phyloP scores from a whole-genome alignment of 306 rosid species.

The Dryas alaskensis region DNA sequence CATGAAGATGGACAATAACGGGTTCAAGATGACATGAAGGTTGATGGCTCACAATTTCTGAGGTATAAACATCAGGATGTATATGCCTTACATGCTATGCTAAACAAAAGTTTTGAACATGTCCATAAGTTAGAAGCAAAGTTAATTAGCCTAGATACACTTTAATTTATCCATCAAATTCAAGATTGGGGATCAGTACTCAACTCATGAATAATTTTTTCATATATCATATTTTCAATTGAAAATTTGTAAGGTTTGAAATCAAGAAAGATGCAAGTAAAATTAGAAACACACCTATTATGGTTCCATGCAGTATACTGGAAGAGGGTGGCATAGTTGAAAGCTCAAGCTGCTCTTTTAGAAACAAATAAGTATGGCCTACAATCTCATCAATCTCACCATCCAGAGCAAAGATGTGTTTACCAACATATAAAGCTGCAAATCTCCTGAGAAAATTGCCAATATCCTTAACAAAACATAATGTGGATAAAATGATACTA shows the following conservation, averaged over 20 bases:
- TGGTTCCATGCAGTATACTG: slow-evolving; percentile 78
- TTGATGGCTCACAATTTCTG: background rate
- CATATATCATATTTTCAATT: background rate
- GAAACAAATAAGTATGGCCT: slow-evolving; percentile 63
- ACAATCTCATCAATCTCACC: slow-evolving; percentile 59
- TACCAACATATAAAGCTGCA: slow-evolving; percentile 53
- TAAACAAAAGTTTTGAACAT: background rate
- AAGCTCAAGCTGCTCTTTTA: slow-evolving; percentile 74
- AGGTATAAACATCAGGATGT: background rate
- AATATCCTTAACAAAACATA: background rate
- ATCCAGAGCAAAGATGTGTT: slow-evolving; percentile 47
- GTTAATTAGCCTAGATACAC: too few species aligned
- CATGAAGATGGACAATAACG: background rate
- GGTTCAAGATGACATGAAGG: background rate
- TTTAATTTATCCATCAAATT: background rate
- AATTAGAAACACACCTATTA: slow-evolving; percentile 48
- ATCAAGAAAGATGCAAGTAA: background rate
- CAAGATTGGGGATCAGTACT: background rate
- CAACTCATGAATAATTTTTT: background rate
- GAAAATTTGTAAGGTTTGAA: background rate
- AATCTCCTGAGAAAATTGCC: slow-evolving; percentile 52
- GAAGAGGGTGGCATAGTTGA: slow-evolving; percentile 54
- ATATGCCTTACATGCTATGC: background rate
- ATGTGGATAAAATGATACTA: background rate
- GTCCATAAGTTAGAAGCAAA: background rate